Evolutionary conservation across 2,329 filamentous ascomycete species (phyloP), one percentile per base, ranked within the genome.

Genomic region (Sporothrix pseudoabietina): DNA sequence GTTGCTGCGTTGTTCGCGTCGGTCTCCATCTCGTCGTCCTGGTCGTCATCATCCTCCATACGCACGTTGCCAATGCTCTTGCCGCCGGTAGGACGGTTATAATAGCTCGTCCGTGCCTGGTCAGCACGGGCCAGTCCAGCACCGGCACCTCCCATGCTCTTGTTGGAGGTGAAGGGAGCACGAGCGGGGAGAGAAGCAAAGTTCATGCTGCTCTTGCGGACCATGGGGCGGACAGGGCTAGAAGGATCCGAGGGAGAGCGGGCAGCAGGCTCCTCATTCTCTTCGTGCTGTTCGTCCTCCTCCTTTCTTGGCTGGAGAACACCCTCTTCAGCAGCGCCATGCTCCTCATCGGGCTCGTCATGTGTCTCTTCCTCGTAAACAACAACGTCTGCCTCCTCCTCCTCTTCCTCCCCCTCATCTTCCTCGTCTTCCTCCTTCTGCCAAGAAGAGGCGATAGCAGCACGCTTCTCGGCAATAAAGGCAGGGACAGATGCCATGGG

Each of bases 201-300:
- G 74, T 92, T 97, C 74, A 99, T 87, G 80, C 95, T 98, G 82
- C 94, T 97, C 85, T 98, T 98, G 74, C 95, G 91, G 77, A 97
- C 88, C 41, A 93, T 85, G 1, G 92, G 91, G 77, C 93, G 87
- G 68, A 92, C 89, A 0, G 92, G 92, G 77, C 91, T 94, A 0
- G 92, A 93, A 0, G 84, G 86, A 66, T 93, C 91, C 1, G 91
- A 92, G 19, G 88, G 87, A 8, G 71, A 71, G 7, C 22, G 69
- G 0, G 39, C 22, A 12, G 12, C 47, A 16, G 69, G 47, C 14
- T 74, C 68, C 4, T 73, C 72, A 6, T 69, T 57, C 47, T 63
- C 41, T 30, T 66, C 32, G 3, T 71, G 61, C 10, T 57, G 35
- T 19, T 44, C 71, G 1, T 30, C n/a, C 5, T 44, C 41, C 12